Base-by-base conservation (phyloP, 2,329 filamentous ascomycete species). In the Chlorencoelia australis region DNA sequence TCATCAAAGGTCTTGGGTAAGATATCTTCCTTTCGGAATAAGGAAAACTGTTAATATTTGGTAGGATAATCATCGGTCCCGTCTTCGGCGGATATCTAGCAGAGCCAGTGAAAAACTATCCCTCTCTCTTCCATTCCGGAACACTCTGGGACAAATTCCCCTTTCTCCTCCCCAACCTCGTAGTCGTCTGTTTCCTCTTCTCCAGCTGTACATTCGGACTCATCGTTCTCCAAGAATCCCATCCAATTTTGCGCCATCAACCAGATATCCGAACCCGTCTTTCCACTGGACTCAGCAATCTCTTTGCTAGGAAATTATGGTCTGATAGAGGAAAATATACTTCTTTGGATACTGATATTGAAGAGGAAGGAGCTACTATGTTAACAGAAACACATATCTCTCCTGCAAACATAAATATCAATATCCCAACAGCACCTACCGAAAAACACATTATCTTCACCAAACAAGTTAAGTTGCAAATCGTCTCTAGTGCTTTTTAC, bases 1-100 rank as follows among this genome's bases (percentile, higher is more conserved):
- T 93, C 57, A 82, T 95, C 20, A 94, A 88, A 87, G 93, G 86
- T 54, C 69, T 95, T 52, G 88, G 88, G 67, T 82, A 67, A 60
- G 66, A 60, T 26, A 16, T 43, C 32, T 9, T 25, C 7, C 13
- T 30, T n/a, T 30, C 7, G 19, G 10, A 4, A 14, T 20, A 67
- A 17, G 80, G 75, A 3, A 10, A 4, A 4, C 22, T 25, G 10
- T 25, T 10, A 4, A 10, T 10, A 25, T 13, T 7, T 7, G 10
- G 4, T 13, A 25, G 22, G 13, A 25, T 13, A 7, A 25, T 25
- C 3, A 25, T 25, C 22, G 22, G 22, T 13, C 22, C 6, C 10
- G 22, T 25, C 22, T 10, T 25, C 10, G 22, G 22, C 4, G 22
- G 22, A 4, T 25, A 25, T 13, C 22, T 25, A 9, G 6, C 22